Conservation (phyloP, 2,329 filamentous ascomycete genomes). For the Neurospora crassa region DNA sequence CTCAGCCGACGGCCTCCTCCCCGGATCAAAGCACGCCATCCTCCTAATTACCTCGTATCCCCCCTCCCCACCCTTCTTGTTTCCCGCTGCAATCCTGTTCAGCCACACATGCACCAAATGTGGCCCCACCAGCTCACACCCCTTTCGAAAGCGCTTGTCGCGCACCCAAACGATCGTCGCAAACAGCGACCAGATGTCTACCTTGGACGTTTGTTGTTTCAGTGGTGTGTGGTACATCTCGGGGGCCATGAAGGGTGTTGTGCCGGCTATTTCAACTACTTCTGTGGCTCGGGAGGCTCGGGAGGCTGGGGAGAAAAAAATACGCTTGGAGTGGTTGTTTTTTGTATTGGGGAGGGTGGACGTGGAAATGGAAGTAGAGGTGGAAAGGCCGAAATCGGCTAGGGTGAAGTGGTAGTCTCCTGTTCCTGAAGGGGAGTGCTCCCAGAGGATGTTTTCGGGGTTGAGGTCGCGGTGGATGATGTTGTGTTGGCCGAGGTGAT, state of each 20-base stretch:
- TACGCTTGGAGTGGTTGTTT: too few relatives aligned
- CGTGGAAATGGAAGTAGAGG: background rate
- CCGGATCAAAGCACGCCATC: conserved; percentile 15
- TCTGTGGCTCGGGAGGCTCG: conserved; percentile 1
- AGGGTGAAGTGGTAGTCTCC: conserved; percentile 16
- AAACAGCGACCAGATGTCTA: conserved; percentile 25
- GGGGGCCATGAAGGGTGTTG: conserved; percentile 21
- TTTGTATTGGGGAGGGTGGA: too few relatives aligned
- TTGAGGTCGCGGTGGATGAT: conserved; percentile 21
- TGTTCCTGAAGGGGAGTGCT: conserved; percentile 7
- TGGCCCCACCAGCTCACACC: conserved; percentile 6
- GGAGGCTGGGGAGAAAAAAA: background rate
- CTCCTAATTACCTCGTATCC: conserved; percentile 2
- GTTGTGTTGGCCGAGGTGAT: conserved; percentile 13
- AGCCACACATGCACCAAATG: conserved; percentile 14
- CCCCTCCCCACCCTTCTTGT: background rate
- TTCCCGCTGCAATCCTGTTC: background rate
- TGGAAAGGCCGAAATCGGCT: conserved; percentile 19
- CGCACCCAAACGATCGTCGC: conserved; percentile 21
- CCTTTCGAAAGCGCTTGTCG: conserved; percentile 13
- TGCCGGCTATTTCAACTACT: conserved; percentile 16
- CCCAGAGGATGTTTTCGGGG: conserved; percentile 19
- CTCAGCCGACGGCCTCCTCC: conserved; percentile 11
- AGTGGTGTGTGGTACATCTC: conserved; percentile 13
- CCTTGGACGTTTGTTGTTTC: conserved; percentile 15